Conservation (phyloP, 2,329 filamentous ascomycete genomes). For the Cladophialophora immunda region DNA sequence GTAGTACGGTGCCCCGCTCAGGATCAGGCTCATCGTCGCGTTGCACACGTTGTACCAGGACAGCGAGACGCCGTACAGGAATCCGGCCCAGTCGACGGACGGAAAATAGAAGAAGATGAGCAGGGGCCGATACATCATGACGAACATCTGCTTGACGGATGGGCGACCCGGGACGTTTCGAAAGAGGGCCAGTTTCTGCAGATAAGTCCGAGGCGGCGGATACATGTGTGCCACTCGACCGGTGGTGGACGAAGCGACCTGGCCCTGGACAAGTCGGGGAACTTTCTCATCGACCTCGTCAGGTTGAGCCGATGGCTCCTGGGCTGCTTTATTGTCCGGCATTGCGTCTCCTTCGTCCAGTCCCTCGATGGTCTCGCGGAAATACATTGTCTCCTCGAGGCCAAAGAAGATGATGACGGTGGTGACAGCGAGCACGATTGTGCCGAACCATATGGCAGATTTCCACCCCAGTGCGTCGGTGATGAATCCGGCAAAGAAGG, state of each 20-base stretch:
- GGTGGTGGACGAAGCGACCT: neutral
- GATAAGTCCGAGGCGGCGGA: too few species aligned
- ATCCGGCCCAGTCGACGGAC: conserved; percentile 52
- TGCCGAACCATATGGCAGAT: conserved; percentile 63
- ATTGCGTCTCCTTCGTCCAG: conserved; percentile 31
- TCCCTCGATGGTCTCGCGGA: conserved; percentile 50
- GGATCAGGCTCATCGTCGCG: conserved; percentile 44
- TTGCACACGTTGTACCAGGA: conserved; percentile 48
- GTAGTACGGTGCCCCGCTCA: conserved; percentile 43
- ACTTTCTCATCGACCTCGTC: neutral
- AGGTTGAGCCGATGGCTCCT: too few species aligned
- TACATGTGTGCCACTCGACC: neutral
- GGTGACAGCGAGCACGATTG: conserved; percentile 60
- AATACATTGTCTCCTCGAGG: conserved; percentile 69
- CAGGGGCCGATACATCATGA: conserved; percentile 34
- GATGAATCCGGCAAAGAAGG: conserved; percentile 45
- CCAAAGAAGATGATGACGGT: conserved; percentile 65
- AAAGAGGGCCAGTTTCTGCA: conserved; percentile 24
- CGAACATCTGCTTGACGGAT: conserved; percentile 19
- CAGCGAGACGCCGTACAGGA: conserved; percentile 48
- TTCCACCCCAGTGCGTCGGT: conserved; percentile 39
- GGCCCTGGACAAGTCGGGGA: neutral
- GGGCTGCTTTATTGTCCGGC: too few species aligned
- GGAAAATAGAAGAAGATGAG: conserved; percentile 45
- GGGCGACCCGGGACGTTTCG: conserved; percentile 14